Conservation (phyloP, 768 basidiomycete genomes). For the Paxillus involutus region DNA sequence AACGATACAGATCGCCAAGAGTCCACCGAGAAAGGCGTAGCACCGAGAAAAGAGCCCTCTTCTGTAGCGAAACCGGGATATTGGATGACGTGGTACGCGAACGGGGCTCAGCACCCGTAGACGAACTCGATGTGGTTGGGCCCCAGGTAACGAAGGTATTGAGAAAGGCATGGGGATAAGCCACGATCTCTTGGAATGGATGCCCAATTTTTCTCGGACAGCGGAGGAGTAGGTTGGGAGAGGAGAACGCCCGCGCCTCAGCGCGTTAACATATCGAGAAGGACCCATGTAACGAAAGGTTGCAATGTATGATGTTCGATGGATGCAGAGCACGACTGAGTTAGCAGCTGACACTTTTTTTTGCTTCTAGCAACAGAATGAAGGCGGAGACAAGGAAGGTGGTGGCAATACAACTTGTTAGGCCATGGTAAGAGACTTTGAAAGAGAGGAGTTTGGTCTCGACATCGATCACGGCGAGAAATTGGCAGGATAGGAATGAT, state of each 20-base stretch:
- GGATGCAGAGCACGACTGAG: neutral
- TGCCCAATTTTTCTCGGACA: constrained; percentile 39
- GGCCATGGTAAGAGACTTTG: neutral
- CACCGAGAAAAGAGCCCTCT: constrained; percentile 55
- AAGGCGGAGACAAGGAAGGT: neutral
- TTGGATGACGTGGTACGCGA: constrained; percentile 40
- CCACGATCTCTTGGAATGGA: constrained; percentile 41
- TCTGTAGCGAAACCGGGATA: constrained; percentile 50
- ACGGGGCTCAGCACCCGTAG: constrained; percentile 54
- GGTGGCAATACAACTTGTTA: neutral
- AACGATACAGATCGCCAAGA: constrained; percentile 47
- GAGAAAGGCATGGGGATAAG: constrained; percentile 55
- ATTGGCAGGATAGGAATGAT: neutral
- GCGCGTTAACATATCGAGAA: constrained; percentile 4
- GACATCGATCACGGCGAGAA: neutral
- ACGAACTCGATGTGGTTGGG: constrained; percentile 55
- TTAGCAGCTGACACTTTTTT: neutral
- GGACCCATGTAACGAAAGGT: neutral
- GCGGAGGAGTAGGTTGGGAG: constrained; percentile 27
- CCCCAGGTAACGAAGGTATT: constrained; percentile 56
- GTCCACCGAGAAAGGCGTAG: constrained; percentile 48
- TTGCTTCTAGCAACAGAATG: neutral
- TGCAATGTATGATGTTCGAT: neutral
- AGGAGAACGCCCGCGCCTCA: constrained; percentile 7
- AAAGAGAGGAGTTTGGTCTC: neutral